Conservation (phyloP, 768 basidiomycete species). For the Phaeotremella fagi region DNA sequence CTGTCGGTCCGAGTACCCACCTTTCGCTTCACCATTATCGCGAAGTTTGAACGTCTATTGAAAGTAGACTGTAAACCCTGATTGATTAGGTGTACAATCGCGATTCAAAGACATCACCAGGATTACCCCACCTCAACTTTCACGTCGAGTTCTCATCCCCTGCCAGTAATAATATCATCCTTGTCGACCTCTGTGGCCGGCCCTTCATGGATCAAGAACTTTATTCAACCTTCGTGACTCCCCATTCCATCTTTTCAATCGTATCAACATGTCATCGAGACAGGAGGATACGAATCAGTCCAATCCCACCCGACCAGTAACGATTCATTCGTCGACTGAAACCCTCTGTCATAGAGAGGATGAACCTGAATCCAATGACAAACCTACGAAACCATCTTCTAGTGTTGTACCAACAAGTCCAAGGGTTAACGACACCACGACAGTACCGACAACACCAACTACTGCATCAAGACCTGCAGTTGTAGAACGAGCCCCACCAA, state of each 20-base stretch:
- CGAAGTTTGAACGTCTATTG: too few relatives aligned
- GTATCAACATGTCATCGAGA: neutral
- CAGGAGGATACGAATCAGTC: neutral
- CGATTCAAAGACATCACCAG: too few relatives aligned
- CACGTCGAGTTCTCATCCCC: too few relatives aligned
- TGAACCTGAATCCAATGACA: neutral
- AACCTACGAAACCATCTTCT: neutral
- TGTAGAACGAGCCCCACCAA: neutral
- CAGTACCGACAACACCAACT: too few relatives aligned
- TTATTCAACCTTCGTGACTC: neutral
- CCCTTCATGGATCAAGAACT: neutral
- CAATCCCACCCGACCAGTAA: neutral
- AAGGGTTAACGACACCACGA: too few relatives aligned
- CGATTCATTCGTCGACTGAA: neutral
- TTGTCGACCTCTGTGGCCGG: neutral
- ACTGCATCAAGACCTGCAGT: neutral
- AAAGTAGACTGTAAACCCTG: too few relatives aligned
- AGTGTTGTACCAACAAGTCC: too few relatives aligned
- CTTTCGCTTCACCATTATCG: too few relatives aligned
- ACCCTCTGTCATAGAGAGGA: neutral
- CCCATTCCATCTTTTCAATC: neutral
- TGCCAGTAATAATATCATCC: too few relatives aligned
- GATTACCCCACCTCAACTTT: too few relatives aligned
- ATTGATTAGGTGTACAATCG: too few relatives aligned
- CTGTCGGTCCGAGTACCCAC: too few relatives aligned